Conservation (phyloP, 345 rosid species). For the Acer negundo region DNA sequence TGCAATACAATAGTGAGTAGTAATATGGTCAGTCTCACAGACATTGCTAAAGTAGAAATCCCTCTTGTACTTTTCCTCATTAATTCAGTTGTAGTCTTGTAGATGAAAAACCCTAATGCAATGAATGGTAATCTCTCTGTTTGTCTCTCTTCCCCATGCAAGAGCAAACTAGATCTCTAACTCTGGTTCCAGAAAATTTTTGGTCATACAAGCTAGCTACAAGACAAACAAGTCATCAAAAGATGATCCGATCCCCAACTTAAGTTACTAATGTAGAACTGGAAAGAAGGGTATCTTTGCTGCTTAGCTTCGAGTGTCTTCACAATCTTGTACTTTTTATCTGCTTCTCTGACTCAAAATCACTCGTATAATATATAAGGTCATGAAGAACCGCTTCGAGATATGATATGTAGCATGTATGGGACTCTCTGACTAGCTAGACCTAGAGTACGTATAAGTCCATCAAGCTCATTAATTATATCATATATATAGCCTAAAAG, state of each 20-base stretch:
- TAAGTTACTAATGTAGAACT: neutral
- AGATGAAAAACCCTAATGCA: neutral
- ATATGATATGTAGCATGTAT: neutral
- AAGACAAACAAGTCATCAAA: conserved; percentile 13
- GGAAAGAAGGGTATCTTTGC: conserved; percentile 14
- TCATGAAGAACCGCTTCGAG: conserved; percentile 4
- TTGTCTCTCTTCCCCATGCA: neutral
- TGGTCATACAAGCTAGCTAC: neutral
- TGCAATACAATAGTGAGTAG: no score
- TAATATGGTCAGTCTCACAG: neutral
- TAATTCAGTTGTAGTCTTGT: neutral
- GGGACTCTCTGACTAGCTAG: conserved; percentile 10
- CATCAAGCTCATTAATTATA: neutral
- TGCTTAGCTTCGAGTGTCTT: conserved; percentile 9
- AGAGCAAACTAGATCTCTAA: neutral
- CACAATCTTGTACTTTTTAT: conserved; percentile 12
- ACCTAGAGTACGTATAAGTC: neutral
- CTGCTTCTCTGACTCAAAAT: conserved; percentile 11
- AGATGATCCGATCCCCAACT: neutral
- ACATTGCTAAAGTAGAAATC: neutral
- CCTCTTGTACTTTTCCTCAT: neutral
- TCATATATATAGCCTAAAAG: no score
- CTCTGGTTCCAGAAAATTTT: neutral
- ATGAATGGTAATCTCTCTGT: neutral
- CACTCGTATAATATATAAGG: neutral